Percentiles rank a stretch among this genome's conserved stretches.
These are phyloP conservation scores for Ligustrum vulgare DNA, from an alignment of 257 asterid species.

Conservation along the genomic window DNA sequence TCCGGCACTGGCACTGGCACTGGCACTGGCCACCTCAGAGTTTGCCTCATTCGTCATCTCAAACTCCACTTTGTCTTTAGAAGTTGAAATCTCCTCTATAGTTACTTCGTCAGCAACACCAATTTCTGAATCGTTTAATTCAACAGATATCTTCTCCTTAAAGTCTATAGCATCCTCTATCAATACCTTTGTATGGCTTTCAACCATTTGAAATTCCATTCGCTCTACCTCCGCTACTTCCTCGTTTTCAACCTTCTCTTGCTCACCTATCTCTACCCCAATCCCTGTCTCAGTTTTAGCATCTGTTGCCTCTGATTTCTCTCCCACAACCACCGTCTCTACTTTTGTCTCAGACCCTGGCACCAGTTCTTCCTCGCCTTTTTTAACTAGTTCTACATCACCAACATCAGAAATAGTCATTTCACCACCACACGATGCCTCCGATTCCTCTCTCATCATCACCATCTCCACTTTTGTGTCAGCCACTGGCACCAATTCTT, in stretches of 20 bases:
- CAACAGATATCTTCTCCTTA: slow-evolving; percentile 28
- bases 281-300: slow-evolving; percentile 1
- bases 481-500: no score
- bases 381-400: slow-evolving; percentile 1
- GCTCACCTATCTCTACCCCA: slow-evolving; percentile 16
- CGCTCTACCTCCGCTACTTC: slow-evolving; percentile 18
- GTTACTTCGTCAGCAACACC: slow-evolving; percentile 21
- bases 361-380: slow-evolving; percentile 22
- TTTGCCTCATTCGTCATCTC: slow-evolving; percentile 25
- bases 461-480: no score
- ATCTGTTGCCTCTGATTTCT: slow-evolving; percentile 11
- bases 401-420: background rate
- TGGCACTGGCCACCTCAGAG: slow-evolving; percentile 17
- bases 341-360: slow-evolving; percentile 10
- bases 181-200: no score
- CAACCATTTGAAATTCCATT: no score
- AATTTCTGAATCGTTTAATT: slow-evolving; percentile 29
- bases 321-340: slow-evolving; percentile 17
- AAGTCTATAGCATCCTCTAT: slow-evolving; percentile 13
- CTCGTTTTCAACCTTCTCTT: slow-evolving; percentile 23
- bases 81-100: slow-evolving; percentile 3
- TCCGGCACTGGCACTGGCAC: slow-evolving; percentile 29
- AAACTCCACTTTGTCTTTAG: slow-evolving; percentile 24
- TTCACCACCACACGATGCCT: background rate
- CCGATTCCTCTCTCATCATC: no score